Conservation (phyloP, 345 rosid species). For the Dipteronia sinensis region DNA sequence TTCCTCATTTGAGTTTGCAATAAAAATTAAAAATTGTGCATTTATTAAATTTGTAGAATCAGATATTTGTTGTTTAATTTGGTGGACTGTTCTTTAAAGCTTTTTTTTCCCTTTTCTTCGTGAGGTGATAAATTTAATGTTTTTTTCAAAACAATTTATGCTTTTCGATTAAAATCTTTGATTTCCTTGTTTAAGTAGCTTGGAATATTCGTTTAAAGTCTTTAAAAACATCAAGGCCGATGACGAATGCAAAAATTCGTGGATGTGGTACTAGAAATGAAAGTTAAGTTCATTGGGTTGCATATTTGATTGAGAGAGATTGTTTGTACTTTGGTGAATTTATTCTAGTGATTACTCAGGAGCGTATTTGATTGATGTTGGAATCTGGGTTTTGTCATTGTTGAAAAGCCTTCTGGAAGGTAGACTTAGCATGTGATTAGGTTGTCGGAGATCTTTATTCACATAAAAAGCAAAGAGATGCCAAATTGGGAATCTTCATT, state of each 20-base stretch:
- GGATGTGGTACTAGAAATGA: too few relatives aligned
- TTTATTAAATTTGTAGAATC: background rate
- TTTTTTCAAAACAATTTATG: too few relatives aligned
- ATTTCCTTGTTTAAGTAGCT: background rate
- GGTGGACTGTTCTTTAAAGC: background rate
- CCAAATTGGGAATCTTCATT: background rate
- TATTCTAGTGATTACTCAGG: too few relatives aligned
- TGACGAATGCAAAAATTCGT: background rate
- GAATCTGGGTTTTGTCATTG: too few relatives aligned
- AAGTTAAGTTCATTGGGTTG: too few relatives aligned
- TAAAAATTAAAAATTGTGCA: background rate
- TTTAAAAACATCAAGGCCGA: background rate
- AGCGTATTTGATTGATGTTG: too few relatives aligned
- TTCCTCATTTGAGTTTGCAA: conserved; percentile 5
- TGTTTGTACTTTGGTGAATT: too few relatives aligned
- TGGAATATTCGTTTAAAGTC: background rate
- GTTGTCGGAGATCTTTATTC: too few relatives aligned
- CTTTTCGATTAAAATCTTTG: background rate
- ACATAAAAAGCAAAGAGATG: too few relatives aligned
- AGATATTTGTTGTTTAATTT: background rate
- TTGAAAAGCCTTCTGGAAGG: too few relatives aligned
- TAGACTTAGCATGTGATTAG: too few relatives aligned
- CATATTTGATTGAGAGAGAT: too few relatives aligned
- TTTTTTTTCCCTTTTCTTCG: background rate
- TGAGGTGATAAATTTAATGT: background rate